Conservation (phyloP, 768 basidiomycete species). For the Psilocybe tampanensis region DNA sequence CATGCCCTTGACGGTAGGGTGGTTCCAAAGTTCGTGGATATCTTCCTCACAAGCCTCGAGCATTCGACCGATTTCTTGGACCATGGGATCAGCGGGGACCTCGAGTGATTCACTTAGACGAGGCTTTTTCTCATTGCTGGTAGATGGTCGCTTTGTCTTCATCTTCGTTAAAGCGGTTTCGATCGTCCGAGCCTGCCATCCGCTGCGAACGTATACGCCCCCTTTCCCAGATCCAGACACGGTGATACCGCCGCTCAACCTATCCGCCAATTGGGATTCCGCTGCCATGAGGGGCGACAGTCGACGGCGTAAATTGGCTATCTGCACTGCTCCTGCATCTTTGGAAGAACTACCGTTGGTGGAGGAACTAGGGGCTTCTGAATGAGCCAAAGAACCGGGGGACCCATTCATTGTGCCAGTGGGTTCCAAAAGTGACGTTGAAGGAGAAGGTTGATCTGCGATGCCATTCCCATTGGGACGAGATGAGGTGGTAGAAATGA, state of each 20-base stretch:
- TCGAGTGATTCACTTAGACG: slow-evolving; percentile 35
- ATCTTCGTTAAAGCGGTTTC: slow-evolving; percentile 51
- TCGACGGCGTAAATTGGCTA: slow-evolving; percentile 59
- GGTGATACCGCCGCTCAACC: slow-evolving; percentile 72
- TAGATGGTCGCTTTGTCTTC: slow-evolving; percentile 32
- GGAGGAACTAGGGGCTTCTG: slow-evolving; percentile 30
- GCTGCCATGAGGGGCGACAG: slow-evolving; percentile 61
- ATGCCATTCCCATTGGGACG: slow-evolving; percentile 33
- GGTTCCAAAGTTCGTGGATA: slow-evolving; percentile 72
- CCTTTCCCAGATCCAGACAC: slow-evolving; percentile 79
- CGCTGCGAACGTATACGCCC: slow-evolving; percentile 74
- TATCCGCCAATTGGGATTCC: slow-evolving; percentile 67
- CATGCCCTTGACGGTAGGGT: slow-evolving; percentile 69
- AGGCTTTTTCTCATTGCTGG: slow-evolving; percentile 33
- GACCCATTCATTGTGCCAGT: slow-evolving; percentile 20
- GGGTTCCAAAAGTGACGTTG: slow-evolving; percentile 36
- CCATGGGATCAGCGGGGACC: slow-evolving; percentile 51
- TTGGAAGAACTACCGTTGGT: slow-evolving; percentile 25
- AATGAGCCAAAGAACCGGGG: slow-evolving; percentile 27
- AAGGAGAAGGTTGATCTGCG: slow-evolving; percentile 41
- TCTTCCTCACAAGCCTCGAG: slow-evolving; percentile 62
- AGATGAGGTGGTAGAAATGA: slow-evolving; percentile 25
- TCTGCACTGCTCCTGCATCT: slow-evolving; percentile 37
- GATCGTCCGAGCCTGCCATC: slow-evolving; percentile 77
- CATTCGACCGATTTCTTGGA: slow-evolving; percentile 63